Evolutionary conservation across 2,329 filamentous ascomycete species (phyloP), one percentile per base, ranked within the genome.

Genomic region (Scedosporium minutisporum): DNA sequence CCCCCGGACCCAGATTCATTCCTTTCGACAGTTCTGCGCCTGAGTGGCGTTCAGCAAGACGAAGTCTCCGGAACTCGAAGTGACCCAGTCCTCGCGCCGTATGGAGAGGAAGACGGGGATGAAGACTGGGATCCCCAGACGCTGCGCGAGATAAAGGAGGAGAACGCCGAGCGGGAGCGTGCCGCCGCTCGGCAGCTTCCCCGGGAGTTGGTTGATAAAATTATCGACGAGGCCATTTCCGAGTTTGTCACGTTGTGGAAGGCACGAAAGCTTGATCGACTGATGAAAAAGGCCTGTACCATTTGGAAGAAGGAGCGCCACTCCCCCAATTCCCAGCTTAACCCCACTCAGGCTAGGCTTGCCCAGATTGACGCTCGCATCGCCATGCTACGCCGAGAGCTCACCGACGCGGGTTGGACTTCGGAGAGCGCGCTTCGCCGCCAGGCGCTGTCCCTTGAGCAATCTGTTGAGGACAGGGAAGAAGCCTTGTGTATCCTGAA

Each of bases 401-500:
- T 91, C 41, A 65, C 78, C 23, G 67, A 71, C 1, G 74, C 80
- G 16, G 70, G 77, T 33, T 91, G 87, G 82, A 71, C 73, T 10
- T 82, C 76, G 6, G 74, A 76, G 23, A 68, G 72, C 1, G 78
- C 86, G 14, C 70, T 95, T 14, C 74, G 77, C 27, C 75, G 73
- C 5, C 82, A 85, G 67, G 85, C 86, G 58, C 73, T 75, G 10
- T 80, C 75, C 42, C 75, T 96, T 62, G 86, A 93, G 64, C 75
- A 78, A 4, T 91, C 80, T 3, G 74, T 96, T 0, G 80, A 83
- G 42, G 81, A 88, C 62, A 81, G 82, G 58, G 76, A 87, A 68
- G 72, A 82, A 46, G 71, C 80, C 7, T 68, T 70, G 6, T 87
- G 83, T 82, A 70, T 77, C 3, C 75, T 82, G n/a, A 66, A 71